These are phyloP conservation scores for Babjeviella inositovora DNA, from an alignment of 805 yeast genomes.

Conservation along the genomic window DNA sequence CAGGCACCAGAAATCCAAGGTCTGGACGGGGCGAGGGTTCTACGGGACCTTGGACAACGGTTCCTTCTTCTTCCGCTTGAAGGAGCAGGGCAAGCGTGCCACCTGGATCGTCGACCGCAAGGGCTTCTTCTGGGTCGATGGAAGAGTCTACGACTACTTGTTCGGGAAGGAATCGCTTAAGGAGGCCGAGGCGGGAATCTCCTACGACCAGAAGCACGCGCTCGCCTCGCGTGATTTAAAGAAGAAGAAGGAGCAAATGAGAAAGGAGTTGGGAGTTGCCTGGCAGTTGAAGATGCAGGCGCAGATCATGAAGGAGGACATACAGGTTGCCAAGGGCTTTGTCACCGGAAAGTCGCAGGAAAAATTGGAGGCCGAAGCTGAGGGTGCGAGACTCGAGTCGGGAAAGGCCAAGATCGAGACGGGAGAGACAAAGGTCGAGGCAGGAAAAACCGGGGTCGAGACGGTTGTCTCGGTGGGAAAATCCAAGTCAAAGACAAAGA, in stretches of 20 bases:
- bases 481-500: too few species aligned
- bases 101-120: constrained; percentile 75
- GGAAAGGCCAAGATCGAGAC: too few species aligned
- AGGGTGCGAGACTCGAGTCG: too few species aligned
- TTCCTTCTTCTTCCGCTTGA: constrained; percentile 57
- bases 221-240: constrained; percentile 27
- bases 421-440: too few species aligned
- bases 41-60: constrained; percentile 71
- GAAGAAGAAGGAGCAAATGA: constrained; percentile 29
- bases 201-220: constrained; percentile 42
- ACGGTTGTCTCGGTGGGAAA: too few species aligned
- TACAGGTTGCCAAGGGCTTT: too few species aligned
- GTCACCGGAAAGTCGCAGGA: too few species aligned
- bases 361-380: too few species aligned
- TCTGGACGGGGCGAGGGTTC: constrained; percentile 80
- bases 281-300: constrained; percentile 38
- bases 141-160: constrained; percentile 67
- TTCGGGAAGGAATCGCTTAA: constrained; percentile 70
- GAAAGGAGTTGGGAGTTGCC: constrained; percentile 39
- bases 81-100: constrained; percentile 33
- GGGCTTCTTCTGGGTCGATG: constrained; percentile 91
- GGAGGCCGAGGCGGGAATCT: constrained; percentile 57
- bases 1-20: constrained; percentile 45
- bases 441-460: too few species aligned
- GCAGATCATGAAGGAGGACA: constrained; percentile 23